Evolutionary conservation across 2,329 filamentous ascomycete genomes (phyloP), one percentile per base, ranked within the genome.

Genomic region (Botrytis fragariae): DNA sequence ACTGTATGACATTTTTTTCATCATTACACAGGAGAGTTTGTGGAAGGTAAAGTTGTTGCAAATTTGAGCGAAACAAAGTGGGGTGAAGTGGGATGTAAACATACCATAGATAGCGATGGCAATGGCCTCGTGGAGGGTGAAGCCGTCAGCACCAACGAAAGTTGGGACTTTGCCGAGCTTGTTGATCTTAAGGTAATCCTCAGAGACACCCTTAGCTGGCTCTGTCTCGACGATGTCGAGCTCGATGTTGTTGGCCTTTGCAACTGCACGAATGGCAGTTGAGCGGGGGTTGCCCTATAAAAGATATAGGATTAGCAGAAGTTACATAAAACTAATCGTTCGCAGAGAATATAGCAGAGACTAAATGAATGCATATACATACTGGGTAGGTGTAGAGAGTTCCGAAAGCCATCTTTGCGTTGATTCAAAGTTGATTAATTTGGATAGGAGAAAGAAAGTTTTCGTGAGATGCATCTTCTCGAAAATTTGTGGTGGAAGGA

Each of bases 81-180:
- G 48, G 48, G 20, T 39, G 69, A 35, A 69, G 71, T 75, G 51
- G 25, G 35, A 57, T 73, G 45, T 48, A 54, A 62, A 94, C 95
- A 82, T 93, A 99, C 96, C 86, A 89, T 98, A 99, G 87, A 99
- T 93, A 83, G 94, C 93, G 82, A 99, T 95, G 84, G 96, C 96
- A 81, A 98, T 95, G 85, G 84, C 88, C 91, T 99, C 96, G 77
- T 89, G 91, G 80, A 99, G 90, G 81, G 90, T 87, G 86, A 93
- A 98, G 84, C 95, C 95, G 85, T 99, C 96, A 82, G 91, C 88
- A 83, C 95, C 95, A 81, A 95, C 89, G 83, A 99, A 98, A 82
- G 94, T 92, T 78, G 96, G 96, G 82, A 98, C 88, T 89, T 95
- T 97, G 86, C 92, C 92, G 77, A 97, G 92, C 82, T 91, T 90